These are phyloP conservation scores for Talaromyces thailandensis DNA, from an alignment of 495 filamentous ascomycete genomes.

Conservation along the genomic window DNA sequence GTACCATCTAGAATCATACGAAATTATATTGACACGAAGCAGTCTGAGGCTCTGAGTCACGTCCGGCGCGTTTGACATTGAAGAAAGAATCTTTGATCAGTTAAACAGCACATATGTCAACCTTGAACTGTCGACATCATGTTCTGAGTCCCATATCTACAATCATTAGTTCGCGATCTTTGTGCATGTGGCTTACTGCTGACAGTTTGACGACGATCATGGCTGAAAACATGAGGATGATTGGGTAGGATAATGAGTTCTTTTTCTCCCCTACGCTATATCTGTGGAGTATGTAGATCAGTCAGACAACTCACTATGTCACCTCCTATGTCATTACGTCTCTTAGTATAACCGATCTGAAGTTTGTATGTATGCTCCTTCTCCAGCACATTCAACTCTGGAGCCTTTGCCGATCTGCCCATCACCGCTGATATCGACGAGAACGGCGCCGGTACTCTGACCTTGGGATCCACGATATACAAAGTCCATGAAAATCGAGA, in stretches of 20 bases:
- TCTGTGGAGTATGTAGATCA: background rate
- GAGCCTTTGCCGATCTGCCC: background rate
- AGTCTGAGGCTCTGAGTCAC: too few species aligned
- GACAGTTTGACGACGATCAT: background rate
- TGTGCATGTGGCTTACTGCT: background rate
- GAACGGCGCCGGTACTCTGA: background rate
- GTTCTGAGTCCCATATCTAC: background rate
- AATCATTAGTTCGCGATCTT: background rate
- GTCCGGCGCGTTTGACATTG: background rate
- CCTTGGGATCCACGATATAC: background rate
- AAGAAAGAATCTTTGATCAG: background rate
- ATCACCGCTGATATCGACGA: background rate
- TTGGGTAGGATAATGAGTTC: background rate
- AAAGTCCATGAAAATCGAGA: conserved; percentile 3
- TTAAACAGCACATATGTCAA: background rate
- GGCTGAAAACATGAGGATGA: background rate
- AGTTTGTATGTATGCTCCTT: too few species aligned
- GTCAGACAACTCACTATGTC: too few species aligned
- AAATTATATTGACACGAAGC: too few species aligned
- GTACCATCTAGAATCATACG: too few species aligned
- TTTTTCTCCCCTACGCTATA: background rate
- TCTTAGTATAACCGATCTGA: too few species aligned
- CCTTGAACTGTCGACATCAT: background rate
- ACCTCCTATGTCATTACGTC: too few species aligned
- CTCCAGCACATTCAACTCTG: background rate